phyloP scores from a whole-genome alignment of 2,329 filamentous ascomycete genomes.

The Colletotrichum cordylinicola region DNA sequence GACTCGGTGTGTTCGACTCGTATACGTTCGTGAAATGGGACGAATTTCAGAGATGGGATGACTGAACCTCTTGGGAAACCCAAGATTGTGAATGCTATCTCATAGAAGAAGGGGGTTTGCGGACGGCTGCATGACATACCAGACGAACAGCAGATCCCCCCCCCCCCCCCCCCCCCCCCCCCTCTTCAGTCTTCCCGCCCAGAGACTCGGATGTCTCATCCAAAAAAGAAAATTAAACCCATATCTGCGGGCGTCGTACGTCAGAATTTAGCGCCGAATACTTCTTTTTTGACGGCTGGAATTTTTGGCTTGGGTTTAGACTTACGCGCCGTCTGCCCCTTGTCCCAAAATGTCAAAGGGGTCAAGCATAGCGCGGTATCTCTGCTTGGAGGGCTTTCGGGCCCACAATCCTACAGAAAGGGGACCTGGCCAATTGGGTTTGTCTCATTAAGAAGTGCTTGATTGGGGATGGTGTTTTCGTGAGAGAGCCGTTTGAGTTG shows the following conservation, averaged over 20 bases:
- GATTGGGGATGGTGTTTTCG: neutral
- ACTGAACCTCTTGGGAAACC: neutral
- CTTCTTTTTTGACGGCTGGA: neutral
- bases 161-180: too few species aligned
- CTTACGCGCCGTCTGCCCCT: neutral
- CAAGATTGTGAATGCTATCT: accelerated
- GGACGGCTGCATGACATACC: neutral
- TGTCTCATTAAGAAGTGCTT: neutral
- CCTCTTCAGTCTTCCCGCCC: neutral
- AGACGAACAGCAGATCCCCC: neutral
- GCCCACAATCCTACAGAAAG: neutral
- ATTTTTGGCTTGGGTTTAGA: neutral
- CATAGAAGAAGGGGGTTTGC: neutral
- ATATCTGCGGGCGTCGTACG: neutral
- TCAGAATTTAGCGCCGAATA: neutral
- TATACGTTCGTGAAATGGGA: neutral
- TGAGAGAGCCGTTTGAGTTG: neutral
- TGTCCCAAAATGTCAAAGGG: neutral
- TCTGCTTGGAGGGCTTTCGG: neutral
- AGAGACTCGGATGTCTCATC: neutral
- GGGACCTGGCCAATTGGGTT: neutral
- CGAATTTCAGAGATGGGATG: accelerated
- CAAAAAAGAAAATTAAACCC: neutral
- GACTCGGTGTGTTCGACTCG: neutral
- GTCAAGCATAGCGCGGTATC: neutral